phyloP scores from a whole-genome alignment of 192 early-diverging fungal genomes.

The Mortierella antarctica region DNA sequence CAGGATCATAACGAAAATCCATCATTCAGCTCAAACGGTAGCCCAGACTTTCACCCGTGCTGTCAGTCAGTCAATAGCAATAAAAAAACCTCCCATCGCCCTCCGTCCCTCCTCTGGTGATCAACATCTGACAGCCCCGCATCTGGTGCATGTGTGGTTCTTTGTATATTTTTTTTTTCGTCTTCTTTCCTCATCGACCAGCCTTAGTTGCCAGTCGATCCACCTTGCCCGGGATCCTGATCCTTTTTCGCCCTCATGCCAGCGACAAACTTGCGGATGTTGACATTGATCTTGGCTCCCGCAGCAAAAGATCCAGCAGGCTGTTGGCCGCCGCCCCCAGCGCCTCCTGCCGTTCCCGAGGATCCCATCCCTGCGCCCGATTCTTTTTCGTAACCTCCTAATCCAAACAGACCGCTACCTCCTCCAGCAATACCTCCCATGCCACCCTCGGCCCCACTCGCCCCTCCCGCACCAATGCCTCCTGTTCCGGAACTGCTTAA shows the following conservation, averaged over 20 bases:
- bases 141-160: not conserved
- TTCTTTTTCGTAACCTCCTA: conserved; percentile 27
- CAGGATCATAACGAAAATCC: no score
- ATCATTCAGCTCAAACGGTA: no score
- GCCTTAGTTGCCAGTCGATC: conserved; percentile 1
- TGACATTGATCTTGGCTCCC: conserved; percentile 47
- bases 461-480: not conserved
- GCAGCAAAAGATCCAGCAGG: conserved; percentile 29
- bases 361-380: not conserved
- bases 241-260: conserved; percentile 49
- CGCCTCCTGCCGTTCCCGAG: not conserved
- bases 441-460: conserved; percentile 20
- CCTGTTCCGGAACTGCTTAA: conserved; percentile 14
- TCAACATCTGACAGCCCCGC: no score
- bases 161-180: not conserved
- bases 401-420: conserved; percentile 24
- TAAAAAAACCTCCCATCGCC: no score
- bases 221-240: conserved; percentile 5
- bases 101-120: no score
- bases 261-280: conserved; percentile 54
- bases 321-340: not conserved
- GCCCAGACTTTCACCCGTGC: no score
- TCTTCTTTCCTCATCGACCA: not conserved
- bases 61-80: no score
- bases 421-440: not conserved